These are phyloP conservation scores for Trametes elegans DNA, from an alignment of 768 basidiomycete species.

Conservation along the genomic window DNA sequence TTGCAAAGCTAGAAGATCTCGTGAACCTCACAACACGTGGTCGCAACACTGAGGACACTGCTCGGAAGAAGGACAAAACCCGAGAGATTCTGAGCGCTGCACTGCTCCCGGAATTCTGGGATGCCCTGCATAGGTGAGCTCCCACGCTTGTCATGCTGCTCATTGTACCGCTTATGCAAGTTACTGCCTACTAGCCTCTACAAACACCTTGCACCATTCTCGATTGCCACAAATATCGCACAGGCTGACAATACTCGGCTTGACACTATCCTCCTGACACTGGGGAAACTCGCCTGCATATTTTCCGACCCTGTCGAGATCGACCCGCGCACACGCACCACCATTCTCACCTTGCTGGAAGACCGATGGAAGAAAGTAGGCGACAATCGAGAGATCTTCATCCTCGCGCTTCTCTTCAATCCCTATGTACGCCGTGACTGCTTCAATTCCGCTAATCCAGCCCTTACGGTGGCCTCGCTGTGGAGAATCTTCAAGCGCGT, in stretches of 20 bases:
- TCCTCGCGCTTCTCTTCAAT: slow-evolving; percentile 14
- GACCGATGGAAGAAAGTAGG: slow-evolving; percentile 19
- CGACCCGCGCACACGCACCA: background rate
- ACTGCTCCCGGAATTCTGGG: background rate
- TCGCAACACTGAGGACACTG: slow-evolving; percentile 23
- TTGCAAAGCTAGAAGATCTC: slow-evolving; percentile 4
- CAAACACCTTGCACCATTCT: slow-evolving; percentile 31
- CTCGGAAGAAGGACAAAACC: background rate
- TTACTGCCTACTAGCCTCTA: slow-evolving; percentile 9
- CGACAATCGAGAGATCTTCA: slow-evolving; percentile 23
- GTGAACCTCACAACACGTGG: slow-evolving; percentile 11
- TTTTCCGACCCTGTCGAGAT: slow-evolving; percentile 13
- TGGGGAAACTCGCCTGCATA: slow-evolving; percentile 20
- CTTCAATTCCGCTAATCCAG: background rate
- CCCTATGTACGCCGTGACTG: background rate
- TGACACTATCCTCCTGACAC: slow-evolving; percentile 16
- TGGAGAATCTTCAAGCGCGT: slow-evolving; percentile 9
- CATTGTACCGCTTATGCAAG: background rate
- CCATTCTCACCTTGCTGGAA: slow-evolving; percentile 18
- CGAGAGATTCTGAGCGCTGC: background rate
- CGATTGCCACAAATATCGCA: slow-evolving; percentile 36
- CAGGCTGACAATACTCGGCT: slow-evolving; percentile 25
- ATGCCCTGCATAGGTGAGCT: background rate
- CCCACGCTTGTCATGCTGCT: background rate
- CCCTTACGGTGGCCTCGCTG: background rate